Evolutionary conservation across 441 rosid genomes (phyloP).

Genomic region (Aleurites moluccanus): DNA sequence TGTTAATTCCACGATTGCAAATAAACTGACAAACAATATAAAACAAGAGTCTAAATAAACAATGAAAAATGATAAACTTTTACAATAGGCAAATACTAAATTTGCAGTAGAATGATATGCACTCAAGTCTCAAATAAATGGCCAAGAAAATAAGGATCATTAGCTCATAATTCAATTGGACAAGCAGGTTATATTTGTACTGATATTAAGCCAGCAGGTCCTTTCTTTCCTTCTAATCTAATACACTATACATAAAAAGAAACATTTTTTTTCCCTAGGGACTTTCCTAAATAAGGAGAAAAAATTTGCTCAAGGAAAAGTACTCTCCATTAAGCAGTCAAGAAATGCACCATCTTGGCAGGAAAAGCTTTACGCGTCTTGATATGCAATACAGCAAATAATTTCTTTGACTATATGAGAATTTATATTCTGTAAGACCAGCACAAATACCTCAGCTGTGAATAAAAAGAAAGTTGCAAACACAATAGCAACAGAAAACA

Average conservation of each 20-base stretch:
- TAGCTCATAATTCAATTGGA: not conserved
- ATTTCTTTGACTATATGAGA: not conserved
- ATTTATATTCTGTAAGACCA: not conserved
- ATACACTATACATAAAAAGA: not conserved
- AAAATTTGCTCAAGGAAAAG: not conserved
- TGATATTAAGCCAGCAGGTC: constrained; percentile 6
- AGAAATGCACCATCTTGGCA: not conserved
- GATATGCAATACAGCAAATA: not conserved
- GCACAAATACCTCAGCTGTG: not conserved
- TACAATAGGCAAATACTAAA: not conserved
- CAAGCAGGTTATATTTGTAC: not conserved
- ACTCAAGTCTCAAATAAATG: not conserved
- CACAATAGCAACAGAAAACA: not conserved
- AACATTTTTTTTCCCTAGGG: not conserved
- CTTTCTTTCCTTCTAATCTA: not conserved
- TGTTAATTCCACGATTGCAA: constrained; percentile 36
- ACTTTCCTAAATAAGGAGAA: not conserved
- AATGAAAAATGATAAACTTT: constrained; percentile 1
- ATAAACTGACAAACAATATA: constrained; percentile 55
- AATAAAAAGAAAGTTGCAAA: not conserved
- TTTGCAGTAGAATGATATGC: not conserved
- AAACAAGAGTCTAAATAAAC: constrained; percentile 13
- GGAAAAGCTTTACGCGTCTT: not conserved
- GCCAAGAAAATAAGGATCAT: not conserved
- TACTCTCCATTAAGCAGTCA: not conserved